Conservation (phyloP, 2,329 filamentous ascomycete species). For the Penicillium verrucosum region DNA sequence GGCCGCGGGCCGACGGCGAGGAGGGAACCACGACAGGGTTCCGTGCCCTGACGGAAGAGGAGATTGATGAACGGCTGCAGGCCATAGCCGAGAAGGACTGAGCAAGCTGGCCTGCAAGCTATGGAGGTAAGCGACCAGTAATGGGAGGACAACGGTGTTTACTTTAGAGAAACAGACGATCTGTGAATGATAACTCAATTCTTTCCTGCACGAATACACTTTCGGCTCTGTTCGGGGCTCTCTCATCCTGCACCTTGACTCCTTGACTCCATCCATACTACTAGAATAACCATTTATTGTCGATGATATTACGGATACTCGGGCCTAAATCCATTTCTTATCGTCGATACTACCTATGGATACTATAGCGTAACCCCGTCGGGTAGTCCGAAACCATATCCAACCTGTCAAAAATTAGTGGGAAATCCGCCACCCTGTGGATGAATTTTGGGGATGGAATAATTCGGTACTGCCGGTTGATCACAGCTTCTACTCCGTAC, state of each 20-base stretch:
- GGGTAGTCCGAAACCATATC: background rate
- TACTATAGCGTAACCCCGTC: background rate
- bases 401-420: background rate
- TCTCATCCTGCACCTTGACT: background rate
- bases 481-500: slow-evolving; percentile 2
- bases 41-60: slow-evolving; percentile 87
- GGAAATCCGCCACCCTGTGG: background rate
- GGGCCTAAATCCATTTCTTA: background rate
- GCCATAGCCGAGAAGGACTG: slow-evolving; percentile 98
- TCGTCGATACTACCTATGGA: background rate
- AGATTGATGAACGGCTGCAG: slow-evolving; percentile 97
- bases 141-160: slow-evolving; percentile 2
- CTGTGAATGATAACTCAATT: slow-evolving; percentile 20
- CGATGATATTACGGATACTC: background rate
- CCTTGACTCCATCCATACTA: background rate
- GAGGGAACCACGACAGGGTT: slow-evolving; percentile 78
- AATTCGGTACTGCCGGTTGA: background rate
- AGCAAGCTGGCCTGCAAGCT: slow-evolving; percentile 30
- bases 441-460: background rate
- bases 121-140: slow-evolving; percentile 20
- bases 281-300: background rate
- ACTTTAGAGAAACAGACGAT: slow-evolving; percentile 16
- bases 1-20: slow-evolving; percentile 75
- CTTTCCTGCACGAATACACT: slow-evolving; percentile 14
- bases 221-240: slow-evolving; percentile 11